Base-by-base conservation (phyloP, 768 basidiomycete genomes). In the Boletus edulis region DNA sequence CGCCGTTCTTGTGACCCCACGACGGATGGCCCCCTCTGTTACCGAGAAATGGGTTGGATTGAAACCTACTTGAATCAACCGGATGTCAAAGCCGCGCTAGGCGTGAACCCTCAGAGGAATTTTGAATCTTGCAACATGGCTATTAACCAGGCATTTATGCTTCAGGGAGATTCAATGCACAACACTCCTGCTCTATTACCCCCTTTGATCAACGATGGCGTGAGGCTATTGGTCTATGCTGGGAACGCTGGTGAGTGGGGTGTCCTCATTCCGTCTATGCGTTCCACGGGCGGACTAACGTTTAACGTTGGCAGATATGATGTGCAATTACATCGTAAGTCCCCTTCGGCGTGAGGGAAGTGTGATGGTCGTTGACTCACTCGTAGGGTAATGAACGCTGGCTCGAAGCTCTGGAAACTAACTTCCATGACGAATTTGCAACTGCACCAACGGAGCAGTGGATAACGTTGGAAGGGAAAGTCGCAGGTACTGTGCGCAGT, bases 161-260 rank as follows among this genome's bases (percentile, higher is more conserved):
- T 85, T 63, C 87, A 91, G 65, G 95, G 96, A 29, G 96, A 98
- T 66, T 84, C 85, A 10, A 84, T 89, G 79, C 91, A 87, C 66
- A 88, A 97, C 70, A 85, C 86, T 32, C 89, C 92, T 0, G 71
- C 73, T 32, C 78, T 97, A 11, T 76, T 98, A 11, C 87, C 91
- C 3, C 85, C 89, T 41, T 77, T 99, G 37, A 75, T 99, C 43
- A 81, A 93, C 47, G 82, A 85, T 38, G 95, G 94, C 6, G 78
- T 99, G 37, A 76, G 91, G 51, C 72, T 99, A 42, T 74, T 98
- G 31, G 84, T 98, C 41, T 98, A 97, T 65, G 93, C 94, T 55
- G 94, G 90, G 18, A 87, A 89, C 59, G 89, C 90, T 63, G 77
- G 88, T 87, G 60, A 57, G 82, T 76, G 5, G 24, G 24, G 24